Conservation (phyloP, 1,284 basidiomycete genomes). For the Ceratobasidium sp. region DNA sequence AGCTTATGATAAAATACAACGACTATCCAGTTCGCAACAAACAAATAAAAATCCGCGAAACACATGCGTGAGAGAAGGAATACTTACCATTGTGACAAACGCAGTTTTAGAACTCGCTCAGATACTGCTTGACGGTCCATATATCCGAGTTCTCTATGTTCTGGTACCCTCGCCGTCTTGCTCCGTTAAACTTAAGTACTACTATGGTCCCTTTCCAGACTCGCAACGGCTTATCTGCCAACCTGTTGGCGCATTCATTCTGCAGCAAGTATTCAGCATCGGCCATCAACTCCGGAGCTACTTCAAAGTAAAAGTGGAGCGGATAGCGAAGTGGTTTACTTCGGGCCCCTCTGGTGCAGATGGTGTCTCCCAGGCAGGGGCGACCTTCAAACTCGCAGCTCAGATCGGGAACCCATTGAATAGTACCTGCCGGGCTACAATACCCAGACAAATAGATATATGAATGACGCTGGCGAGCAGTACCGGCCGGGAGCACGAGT, state of each 20-base stretch:
- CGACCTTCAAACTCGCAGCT: background rate
- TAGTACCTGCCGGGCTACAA: background rate
- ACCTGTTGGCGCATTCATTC: background rate
- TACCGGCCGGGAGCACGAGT: background rate
- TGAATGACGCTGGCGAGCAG: background rate
- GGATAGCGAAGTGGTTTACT: background rate
- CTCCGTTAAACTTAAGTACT: slow-evolving; percentile 8
- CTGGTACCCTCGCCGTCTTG: slow-evolving; percentile 5
- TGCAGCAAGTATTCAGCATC: background rate
- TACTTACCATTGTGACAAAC: too few relatives aligned
- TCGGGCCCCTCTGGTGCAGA: background rate
- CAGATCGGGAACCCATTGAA: background rate
- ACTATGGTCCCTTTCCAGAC: slow-evolving; percentile 9
- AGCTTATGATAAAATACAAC: too few relatives aligned
- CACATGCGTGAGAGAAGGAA: too few relatives aligned
- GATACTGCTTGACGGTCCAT: background rate
- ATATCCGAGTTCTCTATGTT: slow-evolving; percentile 1
- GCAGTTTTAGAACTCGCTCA: background rate
- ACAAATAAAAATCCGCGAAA: too few relatives aligned
- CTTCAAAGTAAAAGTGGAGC: slow-evolving; percentile 7
- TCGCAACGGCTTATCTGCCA: background rate
- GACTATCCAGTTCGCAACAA: too few relatives aligned
- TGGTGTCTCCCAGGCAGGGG: background rate
- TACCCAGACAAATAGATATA: background rate
- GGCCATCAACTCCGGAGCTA: background rate